Conservation (phyloP, 768 basidiomycete species). For the Panus rudis region DNA sequence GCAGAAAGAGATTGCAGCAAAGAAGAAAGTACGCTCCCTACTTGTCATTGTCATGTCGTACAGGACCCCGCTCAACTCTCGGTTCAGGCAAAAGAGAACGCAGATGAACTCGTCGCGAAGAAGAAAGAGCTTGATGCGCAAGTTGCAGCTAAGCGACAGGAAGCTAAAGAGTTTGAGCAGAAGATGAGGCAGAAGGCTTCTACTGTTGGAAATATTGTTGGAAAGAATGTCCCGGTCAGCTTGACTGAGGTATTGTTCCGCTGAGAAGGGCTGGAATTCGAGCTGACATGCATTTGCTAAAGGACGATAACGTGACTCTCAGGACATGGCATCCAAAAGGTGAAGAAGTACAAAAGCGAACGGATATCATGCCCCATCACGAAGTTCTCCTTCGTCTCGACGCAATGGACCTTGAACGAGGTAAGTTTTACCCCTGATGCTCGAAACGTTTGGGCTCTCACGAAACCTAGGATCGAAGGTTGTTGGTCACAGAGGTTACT, state of each 20-base stretch:
- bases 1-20: conserved; percentile 90
- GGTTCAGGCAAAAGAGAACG: conserved; percentile 79
- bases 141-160: conserved; percentile 69
- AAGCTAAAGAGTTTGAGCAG: conserved; percentile 67
- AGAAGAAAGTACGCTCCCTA: conserved; percentile 68
- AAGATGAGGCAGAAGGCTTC: conserved; percentile 76
- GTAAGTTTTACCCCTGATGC: conserved; percentile 31
- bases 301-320: conserved; percentile 88
- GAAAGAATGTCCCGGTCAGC: conserved; percentile 78
- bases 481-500: conserved; percentile 93
- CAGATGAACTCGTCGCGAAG: conserved; percentile 76
- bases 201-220: conserved; percentile 89
- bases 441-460: neutral
- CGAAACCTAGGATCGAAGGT: conserved; percentile 70
- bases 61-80: neutral
- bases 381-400: conserved; percentile 91
- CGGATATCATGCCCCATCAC: conserved; percentile 91
- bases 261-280: neutral
- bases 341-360: conserved; percentile 62
- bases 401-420: conserved; percentile 95
- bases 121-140: conserved; percentile 84
- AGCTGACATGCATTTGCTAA: neutral
- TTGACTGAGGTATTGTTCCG: conserved; percentile 62
- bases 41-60: neutral
- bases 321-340: conserved; percentile 84